Evolutionary conservation across 176 grass and related monocot genomes (phyloP), one percentile per base, ranked within the genome.

Genomic region (Pontederia crassipes): DNA sequence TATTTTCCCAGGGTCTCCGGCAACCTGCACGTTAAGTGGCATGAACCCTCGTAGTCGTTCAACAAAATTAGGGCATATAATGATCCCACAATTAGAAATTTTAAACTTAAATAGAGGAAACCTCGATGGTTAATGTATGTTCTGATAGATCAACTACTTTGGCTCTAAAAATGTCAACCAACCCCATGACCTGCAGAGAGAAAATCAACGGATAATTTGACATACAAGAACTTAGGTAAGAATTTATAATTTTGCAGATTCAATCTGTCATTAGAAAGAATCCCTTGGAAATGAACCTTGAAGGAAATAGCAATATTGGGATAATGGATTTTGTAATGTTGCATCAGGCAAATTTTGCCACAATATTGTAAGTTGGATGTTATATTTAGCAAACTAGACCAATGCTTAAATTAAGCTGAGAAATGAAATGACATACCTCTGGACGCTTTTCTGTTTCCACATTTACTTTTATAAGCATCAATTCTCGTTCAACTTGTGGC

Each of bases 391-490:
- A 12, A 11, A 59, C n/a, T 20, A 48, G n/a, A 47, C 27, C 5
- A 50, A 49, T 50, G 48, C 1, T 18, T 28, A 2, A 14, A 55
- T 40, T 29, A 45, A 28, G 54, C 11, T 20, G 24, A 10, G 45
- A 24, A 24, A 52, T 4, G 10, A 11, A n/a, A 52, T 20, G 32
- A 10, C 70, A 14, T 85, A 89, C 86, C 86, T 89, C 86, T 8
- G 72, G 71, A 0, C 82, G 67, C 61, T 79, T 81, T 57, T 82
- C 82, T 24, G 78, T 75, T 58, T 76, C 82, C 28, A 73, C 86
- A 66, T 79, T 81, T 62, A 89, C 48, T 85, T 89, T 89, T 68
- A 89, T 82, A 70, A 89, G 86, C 86, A 89, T 82, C 62, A 89
- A 54, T 55, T 89, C 86, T 75, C 86, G 79, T 76, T 89, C 86